phyloP scores from a whole-genome alignment of 805 yeast genomes.

The Zygotorulaspora chibaensis region DNA sequence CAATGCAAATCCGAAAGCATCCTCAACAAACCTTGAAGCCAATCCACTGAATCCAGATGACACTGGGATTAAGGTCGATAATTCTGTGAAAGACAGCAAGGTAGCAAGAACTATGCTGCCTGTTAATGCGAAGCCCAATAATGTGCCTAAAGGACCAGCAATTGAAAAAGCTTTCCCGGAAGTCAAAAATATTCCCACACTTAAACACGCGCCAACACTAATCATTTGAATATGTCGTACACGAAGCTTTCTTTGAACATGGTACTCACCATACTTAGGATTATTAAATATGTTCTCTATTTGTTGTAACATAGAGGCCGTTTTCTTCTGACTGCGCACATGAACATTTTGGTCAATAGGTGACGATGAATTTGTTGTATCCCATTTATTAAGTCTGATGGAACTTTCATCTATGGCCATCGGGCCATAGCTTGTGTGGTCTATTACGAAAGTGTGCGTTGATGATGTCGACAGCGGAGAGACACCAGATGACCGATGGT shows the following conservation, averaged over 20 bases:
- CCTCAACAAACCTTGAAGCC: conserved; percentile 60
- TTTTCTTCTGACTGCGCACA: not conserved
- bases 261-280: conserved; percentile 29
- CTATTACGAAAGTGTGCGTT: conserved; percentile 21
- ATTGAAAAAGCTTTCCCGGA: conserved; percentile 51
- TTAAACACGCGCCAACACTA: conserved; percentile 62
- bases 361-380: not conserved
- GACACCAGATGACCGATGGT: not conserved
- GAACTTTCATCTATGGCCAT: conserved; percentile 20
- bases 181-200: conserved; percentile 61
- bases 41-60: conserved; percentile 61
- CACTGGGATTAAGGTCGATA: conserved; percentile 58
- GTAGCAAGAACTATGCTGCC: conserved; percentile 64
- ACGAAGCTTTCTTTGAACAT: conserved; percentile 44
- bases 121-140: conserved; percentile 58
- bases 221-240: conserved; percentile 59
- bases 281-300: conserved; percentile 2
- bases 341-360: not conserved
- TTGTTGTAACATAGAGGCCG: not conserved
- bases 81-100: conserved; percentile 58
- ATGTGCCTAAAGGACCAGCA: conserved; percentile 52
- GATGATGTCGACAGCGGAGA: conserved; percentile 6
- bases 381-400: conserved; percentile 2
- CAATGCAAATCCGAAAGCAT: conserved; percentile 62
- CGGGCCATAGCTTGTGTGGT: conserved; percentile 21